A percentile compares a stretch with the other conserved stretches of the same genome.
Evolutionary conservation across 352 stramenopile genomes (phyloP).

Genomic region (Globisporangium mamillatum): DNA sequence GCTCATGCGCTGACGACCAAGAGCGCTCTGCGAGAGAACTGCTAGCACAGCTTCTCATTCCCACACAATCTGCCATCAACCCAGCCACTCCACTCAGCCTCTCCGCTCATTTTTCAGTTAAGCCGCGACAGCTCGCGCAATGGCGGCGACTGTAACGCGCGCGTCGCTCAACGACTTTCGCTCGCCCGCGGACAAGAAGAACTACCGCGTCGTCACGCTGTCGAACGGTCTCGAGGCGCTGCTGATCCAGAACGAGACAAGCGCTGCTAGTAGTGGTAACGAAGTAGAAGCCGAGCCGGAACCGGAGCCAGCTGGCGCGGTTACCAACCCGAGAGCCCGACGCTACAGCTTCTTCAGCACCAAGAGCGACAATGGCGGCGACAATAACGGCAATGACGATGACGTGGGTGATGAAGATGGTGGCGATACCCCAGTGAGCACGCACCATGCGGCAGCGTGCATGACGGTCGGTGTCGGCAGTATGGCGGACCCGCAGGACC

Average conservation of each 20-base stretch:
- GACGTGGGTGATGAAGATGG: conserved; percentile 14
- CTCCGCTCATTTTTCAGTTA: not conserved
- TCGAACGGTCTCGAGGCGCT: conserved; percentile 62
- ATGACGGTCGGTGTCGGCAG: conserved; percentile 58
- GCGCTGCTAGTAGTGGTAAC: not conserved
- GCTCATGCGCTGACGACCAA: not conserved
- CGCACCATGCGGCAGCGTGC: conserved; percentile 42
- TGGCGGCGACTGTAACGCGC: conserved; percentile 8
- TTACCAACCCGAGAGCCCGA: not conserved
- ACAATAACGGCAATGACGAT: conserved; percentile 16
- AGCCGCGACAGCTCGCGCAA: not conserved
- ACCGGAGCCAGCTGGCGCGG: not conserved
- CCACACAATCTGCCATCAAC: not conserved
- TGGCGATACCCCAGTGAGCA: conserved; percentile 15
- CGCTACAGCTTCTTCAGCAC: conserved; percentile 19
- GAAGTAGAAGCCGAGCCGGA: conserved; percentile 1
- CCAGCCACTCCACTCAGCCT: not conserved
- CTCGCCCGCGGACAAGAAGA: conserved; percentile 64
- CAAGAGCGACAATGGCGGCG: conserved; percentile 18
- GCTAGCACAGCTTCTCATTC: not conserved
- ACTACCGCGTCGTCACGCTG: conserved; percentile 66
- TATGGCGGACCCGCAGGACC: conserved; percentile 47
- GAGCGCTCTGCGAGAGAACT: not conserved
- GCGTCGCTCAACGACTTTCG: conserved; percentile 44
- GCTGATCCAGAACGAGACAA: conserved; percentile 50